A percentile compares a stretch with the other conserved stretches of the same genome.
These are phyloP conservation scores for Panicum hallii DNA, from an alignment of 202 grass and related monocot genomes.

Conservation along the genomic window DNA sequence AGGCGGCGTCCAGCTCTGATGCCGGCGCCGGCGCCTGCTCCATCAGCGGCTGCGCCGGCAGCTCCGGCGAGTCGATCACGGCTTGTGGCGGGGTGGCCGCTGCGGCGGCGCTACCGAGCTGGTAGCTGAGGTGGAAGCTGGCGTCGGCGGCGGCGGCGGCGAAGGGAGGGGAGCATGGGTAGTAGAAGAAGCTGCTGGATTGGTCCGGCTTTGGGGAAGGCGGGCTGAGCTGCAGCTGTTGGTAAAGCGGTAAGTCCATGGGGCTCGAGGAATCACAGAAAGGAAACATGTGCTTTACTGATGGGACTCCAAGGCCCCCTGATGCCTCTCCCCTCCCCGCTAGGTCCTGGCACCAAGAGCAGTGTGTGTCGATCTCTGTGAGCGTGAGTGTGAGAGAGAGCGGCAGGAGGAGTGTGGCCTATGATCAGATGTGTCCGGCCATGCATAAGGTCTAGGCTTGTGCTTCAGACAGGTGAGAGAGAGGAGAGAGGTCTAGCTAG, in stretches of 20 bases:
- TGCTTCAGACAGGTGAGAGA: neutral
- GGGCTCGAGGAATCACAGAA: constrained; percentile 55
- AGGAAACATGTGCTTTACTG: constrained; percentile 66
- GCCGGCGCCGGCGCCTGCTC: constrained; percentile 20
- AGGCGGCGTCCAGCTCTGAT: neutral
- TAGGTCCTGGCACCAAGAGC: constrained; percentile 44
- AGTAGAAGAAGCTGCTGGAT: constrained; percentile 46
- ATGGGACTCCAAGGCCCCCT: constrained; percentile 51
- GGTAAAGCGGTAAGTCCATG: constrained; percentile 68
- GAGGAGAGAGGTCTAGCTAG: neutral
- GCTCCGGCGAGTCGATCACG: constrained; percentile 42
- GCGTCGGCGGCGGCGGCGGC: constrained; percentile 39
- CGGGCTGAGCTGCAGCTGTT: constrained; percentile 62
- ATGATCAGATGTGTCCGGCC: constrained; percentile 62
- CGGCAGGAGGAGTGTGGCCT: constrained; percentile 34
- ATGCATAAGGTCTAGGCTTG: constrained; percentile 45
- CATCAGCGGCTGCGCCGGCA: constrained; percentile 25
- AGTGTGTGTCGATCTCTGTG: constrained; percentile 17
- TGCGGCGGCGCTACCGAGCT: constrained; percentile 19
- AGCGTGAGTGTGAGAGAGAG: neutral
- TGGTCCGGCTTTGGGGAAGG: constrained; percentile 59
- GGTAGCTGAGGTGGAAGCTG: constrained; percentile 45
- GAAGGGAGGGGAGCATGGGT: constrained; percentile 56
- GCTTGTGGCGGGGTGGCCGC: neutral
- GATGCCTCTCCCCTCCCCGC: neutral